Base-by-base conservation (phyloP, 2,329 filamentous ascomycete genomes). In the Pseudogymnoascus sp. region DNA sequence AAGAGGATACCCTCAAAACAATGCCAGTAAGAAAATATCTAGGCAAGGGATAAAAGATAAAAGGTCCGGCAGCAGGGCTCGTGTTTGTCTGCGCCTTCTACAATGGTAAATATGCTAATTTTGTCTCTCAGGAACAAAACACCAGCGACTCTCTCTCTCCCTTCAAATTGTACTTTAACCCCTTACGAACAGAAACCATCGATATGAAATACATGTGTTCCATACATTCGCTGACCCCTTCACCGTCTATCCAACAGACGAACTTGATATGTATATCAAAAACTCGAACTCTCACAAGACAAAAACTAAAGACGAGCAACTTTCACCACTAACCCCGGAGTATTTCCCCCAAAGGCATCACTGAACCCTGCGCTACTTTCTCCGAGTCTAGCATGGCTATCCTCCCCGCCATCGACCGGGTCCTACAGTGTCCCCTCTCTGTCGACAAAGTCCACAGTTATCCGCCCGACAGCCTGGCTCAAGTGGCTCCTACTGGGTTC, bases 331-430 rank as follows among this genome's bases (percentile, higher is more conserved):
- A 52, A 52, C 45, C 45, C 45, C 45, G 45, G 45, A 52, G 45
- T 52, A 52, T 52, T 52, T 52, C 45, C 45, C 45, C 30, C 45
- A 52, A 12, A 52, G n/a, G 45, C 23, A 52, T 30, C 23, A 18
- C 23, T 52, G 26, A 52, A 52, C 45, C 45, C 45, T 52, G 45
- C 45, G 45, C 45, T 52, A 30, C 45, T 52, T 26, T 52, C 45
- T 52, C 45, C 45, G 45, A 52, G 45, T 52, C 45, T 52, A 52
- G 45, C 45, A 52, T 52, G 45, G 45, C 45, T 18, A 52, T 48
- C 41, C 45, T 23, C n/a, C 23, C 45, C 45, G 45, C 45, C 45
- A 52, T 52, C 19, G 26, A 52, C 45, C 45, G 26, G 45, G 45
- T 12, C 45, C 45, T 52, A 18, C 23, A 52, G 45, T 15, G 26